Percentiles rank a stretch among this genome's conserved stretches.
Conservation (phyloP, 305 asterid species). For the Salvia sclarea region DNA sequence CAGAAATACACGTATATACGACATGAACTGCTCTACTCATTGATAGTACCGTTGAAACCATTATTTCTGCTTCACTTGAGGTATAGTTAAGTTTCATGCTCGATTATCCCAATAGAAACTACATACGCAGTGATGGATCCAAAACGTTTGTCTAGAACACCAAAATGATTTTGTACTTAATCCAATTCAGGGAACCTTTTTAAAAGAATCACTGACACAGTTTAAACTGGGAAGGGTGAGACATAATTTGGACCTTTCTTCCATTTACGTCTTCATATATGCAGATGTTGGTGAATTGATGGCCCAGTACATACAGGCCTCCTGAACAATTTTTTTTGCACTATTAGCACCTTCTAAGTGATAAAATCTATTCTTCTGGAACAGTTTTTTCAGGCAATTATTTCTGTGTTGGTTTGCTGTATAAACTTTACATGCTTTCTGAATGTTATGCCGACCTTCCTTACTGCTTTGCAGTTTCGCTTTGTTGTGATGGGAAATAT, state of each 20-base stretch:
- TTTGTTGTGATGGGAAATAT: constrained; percentile 98
- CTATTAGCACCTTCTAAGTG: not conserved
- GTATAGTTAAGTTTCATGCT: not conserved
- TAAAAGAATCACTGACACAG: not conserved
- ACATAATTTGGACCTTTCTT: not conserved
- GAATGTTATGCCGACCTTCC: constrained; percentile 23
- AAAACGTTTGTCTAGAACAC: not conserved
- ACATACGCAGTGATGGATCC: not conserved
- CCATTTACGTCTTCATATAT: not conserved
- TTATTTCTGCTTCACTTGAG: not conserved
- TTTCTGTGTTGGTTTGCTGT: constrained; percentile 17
- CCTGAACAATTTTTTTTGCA: not conserved
- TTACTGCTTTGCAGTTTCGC: constrained; percentile 68
- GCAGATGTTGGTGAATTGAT: not conserved
- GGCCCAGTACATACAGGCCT: not conserved
- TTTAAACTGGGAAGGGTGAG: not conserved
- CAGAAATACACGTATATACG: not conserved
- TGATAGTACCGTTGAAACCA: not conserved
- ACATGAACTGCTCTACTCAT: not conserved
- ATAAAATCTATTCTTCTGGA: not conserved
- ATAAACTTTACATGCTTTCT: constrained; percentile 17
- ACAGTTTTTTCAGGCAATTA: not conserved
- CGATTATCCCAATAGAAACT: constrained; percentile 3
- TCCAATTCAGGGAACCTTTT: not conserved
- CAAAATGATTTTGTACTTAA: not conserved